phyloP scores from a whole-genome alignment of 75 land plant species.

The Cryptomeria japonica region DNA sequence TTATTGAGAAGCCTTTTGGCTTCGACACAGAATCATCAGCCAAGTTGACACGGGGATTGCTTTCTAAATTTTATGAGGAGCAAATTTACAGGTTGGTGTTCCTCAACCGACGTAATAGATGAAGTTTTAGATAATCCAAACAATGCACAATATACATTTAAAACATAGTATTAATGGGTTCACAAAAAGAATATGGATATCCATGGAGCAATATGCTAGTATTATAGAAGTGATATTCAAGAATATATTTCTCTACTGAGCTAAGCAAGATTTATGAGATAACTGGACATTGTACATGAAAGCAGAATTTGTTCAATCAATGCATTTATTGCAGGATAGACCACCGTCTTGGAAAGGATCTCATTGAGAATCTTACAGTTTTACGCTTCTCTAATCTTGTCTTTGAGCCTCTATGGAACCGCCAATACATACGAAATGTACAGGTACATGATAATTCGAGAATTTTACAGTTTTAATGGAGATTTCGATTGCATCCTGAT shows the following conservation, averaged over 20 bases:
- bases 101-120: not conserved
- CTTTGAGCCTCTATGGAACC: slow-evolving; percentile 74
- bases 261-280: not conserved
- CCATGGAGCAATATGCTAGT: not conserved
- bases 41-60: slow-evolving; percentile 35
- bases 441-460: slow-evolving; percentile 33
- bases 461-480: not conserved
- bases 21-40: slow-evolving; percentile 41
- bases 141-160: not conserved
- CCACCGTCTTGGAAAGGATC: slow-evolving; percentile 58
- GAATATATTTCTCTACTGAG: not conserved
- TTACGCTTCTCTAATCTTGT: slow-evolving; percentile 68
- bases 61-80: slow-evolving; percentile 41
- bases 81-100: slow-evolving; percentile 65
- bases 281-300: not conserved
- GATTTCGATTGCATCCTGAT: not conserved
- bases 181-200: not conserved
- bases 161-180: not conserved
- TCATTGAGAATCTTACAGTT: slow-evolving; percentile 71
- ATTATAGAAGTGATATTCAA: not conserved
- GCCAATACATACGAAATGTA: slow-evolving; percentile 58
- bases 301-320: not conserved
- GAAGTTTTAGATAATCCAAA: not conserved
- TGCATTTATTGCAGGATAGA: slow-evolving; percentile 53
- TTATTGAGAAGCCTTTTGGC: slow-evolving; percentile 82